phyloP scores from a whole-genome alignment of 176 grass and related monocot genomes.

The Oryza meridionalis region DNA sequence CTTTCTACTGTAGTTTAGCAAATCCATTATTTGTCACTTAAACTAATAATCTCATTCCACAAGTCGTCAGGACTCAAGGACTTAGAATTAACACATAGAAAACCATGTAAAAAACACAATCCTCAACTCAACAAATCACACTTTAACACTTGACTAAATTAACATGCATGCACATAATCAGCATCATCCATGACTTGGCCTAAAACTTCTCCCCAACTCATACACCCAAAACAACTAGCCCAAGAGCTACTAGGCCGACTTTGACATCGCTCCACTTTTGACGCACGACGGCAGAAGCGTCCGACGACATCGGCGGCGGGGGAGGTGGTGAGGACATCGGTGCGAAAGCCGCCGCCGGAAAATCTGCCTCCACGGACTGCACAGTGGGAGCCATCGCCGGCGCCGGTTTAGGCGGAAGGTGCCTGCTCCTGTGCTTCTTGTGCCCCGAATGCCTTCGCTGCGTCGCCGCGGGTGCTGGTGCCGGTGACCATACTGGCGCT shows the following conservation, averaged over 20 bases:
- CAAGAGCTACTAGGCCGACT: not conserved
- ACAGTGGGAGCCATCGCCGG: conserved; percentile 10
- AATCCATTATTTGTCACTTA: no score
- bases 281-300: not conserved
- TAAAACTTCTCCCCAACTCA: not conserved
- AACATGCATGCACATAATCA: not conserved
- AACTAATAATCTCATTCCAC: no score
- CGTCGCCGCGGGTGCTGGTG: not conserved
- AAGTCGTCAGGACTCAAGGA: no score
- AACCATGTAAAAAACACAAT: not conserved
- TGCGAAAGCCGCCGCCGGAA: conserved; percentile 26
- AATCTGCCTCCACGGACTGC: conserved; percentile 21
- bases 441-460: conserved; percentile 8
- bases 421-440: conserved; percentile 43
- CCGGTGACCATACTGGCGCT: not conserved
- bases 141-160: not conserved
- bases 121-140: not conserved
- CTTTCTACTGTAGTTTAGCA: no score
- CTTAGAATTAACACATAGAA: not conserved
- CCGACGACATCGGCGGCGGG: conserved; percentile 22
- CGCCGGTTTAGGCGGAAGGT: conserved; percentile 23
- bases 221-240: not conserved
- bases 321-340: conserved; percentile 40
- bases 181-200: not conserved
- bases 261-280: not conserved